phyloP scores from a whole-genome alignment of 2,329 filamentous ascomycete species.

The Fulvia fulva region DNA sequence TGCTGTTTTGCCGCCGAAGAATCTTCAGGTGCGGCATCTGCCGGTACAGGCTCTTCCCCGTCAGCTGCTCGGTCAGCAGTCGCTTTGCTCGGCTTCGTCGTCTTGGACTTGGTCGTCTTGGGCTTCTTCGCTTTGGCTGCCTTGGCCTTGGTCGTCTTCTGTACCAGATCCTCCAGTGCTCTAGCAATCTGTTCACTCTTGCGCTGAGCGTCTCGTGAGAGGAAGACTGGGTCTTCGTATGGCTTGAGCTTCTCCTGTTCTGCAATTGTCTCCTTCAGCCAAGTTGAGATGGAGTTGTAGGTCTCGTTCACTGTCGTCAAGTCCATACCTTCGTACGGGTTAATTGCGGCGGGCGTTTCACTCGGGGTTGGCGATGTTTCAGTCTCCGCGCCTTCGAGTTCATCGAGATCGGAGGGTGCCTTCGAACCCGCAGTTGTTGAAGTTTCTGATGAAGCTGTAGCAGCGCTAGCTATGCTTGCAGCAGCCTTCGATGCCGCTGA shows the following conservation, averaged over 20 bases:
- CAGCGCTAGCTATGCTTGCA: conserved; percentile 39
- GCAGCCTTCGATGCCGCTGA: conserved; percentile 63
- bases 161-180: conserved; percentile 64
- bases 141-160: conserved; percentile 40
- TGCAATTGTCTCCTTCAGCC: conserved; percentile 69
- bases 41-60: conserved; percentile 11
- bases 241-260: conserved; percentile 66
- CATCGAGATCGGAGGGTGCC: conserved; percentile 57
- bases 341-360: conserved; percentile 41
- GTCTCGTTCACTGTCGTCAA: conserved; percentile 61
- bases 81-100: conserved; percentile 13
- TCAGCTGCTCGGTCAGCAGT: conserved; percentile 4
- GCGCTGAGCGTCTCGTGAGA: conserved; percentile 65
- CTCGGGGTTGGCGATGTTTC: conserved; percentile 38
- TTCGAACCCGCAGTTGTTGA: conserved; percentile 26
- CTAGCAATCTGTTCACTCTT: conserved; percentile 70
- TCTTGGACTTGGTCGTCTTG: conserved; percentile 19
- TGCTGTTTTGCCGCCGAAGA: conserved; percentile 5
- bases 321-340: conserved; percentile 70
- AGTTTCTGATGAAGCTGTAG: conserved; percentile 41
- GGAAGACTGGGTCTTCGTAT: conserved; percentile 71
- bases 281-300: conserved; percentile 61
- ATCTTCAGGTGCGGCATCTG: conserved; percentile 9
- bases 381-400: conserved; percentile 69
- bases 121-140: conserved; percentile 20